Percentiles rank a stretch among this genome's conserved stretches.
phyloP scores from a whole-genome alignment of 306 rosid species.

The Sechiopsis laciniata region DNA sequence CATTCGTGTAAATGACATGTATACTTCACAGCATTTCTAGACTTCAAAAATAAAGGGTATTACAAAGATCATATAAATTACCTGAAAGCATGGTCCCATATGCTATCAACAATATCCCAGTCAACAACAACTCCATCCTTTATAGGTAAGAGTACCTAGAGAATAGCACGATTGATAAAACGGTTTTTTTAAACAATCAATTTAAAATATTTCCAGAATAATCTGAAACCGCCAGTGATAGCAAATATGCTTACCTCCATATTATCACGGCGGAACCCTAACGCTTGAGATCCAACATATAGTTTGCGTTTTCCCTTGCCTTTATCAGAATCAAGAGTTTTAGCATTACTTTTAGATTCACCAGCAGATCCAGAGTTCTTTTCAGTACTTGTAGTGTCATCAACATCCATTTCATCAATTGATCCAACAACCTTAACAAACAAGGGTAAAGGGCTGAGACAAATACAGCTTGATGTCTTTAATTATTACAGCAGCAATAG shows the following conservation, averaged over 20 bases:
- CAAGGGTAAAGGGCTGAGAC: constrained; percentile 22
- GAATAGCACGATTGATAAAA: constrained; percentile 21
- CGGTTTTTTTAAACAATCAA: not conserved
- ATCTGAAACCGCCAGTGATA: not conserved
- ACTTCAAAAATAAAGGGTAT: constrained; percentile 1
- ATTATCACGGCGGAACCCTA: constrained; percentile 84
- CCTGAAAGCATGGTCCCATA: constrained; percentile 99
- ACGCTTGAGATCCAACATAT: constrained; percentile 80
- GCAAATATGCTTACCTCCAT: constrained; percentile 64
- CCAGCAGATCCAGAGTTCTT: constrained; percentile 54
- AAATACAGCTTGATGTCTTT: constrained; percentile 8
- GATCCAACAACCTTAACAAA: constrained; percentile 76
- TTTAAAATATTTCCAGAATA: not conserved
- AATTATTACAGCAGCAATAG: not conserved
- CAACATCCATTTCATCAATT: constrained; percentile 87
- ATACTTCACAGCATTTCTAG: not conserved
- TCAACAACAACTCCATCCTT: constrained; percentile 90
- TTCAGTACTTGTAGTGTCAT: constrained; percentile 57
- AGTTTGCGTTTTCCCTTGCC: constrained; percentile 70
- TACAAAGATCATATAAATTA: constrained; percentile 10
- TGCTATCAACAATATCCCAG: constrained; percentile 94
- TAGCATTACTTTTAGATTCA: constrained; percentile 47
- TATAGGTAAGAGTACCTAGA: constrained; percentile 70
- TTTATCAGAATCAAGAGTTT: constrained; percentile 62
- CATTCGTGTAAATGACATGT: not conserved